These are phyloP conservation scores for Apiotrichum gracile DNA, from an alignment of 1,284 basidiomycete species.

Conservation along the genomic window DNA sequence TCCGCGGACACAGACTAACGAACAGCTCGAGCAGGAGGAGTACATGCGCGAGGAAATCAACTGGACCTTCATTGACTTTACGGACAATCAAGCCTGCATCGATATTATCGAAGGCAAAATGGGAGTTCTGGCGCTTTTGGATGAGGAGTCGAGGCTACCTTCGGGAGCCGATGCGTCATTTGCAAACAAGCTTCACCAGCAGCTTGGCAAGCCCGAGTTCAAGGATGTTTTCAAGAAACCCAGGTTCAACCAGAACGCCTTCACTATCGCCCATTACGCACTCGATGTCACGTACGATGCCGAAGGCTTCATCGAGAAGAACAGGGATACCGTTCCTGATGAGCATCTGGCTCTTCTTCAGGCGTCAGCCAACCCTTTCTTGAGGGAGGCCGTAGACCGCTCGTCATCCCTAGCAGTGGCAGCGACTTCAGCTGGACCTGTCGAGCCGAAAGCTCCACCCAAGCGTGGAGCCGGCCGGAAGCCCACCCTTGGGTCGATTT, in stretches of 20 bases:
- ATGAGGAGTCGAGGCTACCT: slow-evolving; percentile 96
- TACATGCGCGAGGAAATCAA: too few species aligned
- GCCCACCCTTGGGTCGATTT: slow-evolving; percentile 96
- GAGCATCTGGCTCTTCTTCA: slow-evolving; percentile 88
- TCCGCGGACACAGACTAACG: not conserved
- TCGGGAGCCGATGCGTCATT: slow-evolving; percentile 90
- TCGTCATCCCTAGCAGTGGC: slow-evolving; percentile 61
- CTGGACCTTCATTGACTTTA: slow-evolving; percentile 99
- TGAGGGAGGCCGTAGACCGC: slow-evolving; percentile 88
- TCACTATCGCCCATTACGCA: slow-evolving; percentile 98
- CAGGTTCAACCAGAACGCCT: slow-evolving; percentile 91
- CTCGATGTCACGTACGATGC: slow-evolving; percentile 97
- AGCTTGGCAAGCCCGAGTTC: slow-evolving; percentile 78
- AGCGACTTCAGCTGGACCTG: slow-evolving; percentile 16
- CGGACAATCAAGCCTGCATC: slow-evolving; percentile 97
- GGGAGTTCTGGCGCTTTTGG: slow-evolving; percentile 87
- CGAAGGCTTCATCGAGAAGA: slow-evolving; percentile 98
- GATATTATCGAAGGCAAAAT: slow-evolving; percentile 97
- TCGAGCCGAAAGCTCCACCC: slow-evolving; percentile 22
- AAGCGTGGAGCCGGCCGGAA: slow-evolving; percentile 63
- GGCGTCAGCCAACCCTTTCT: slow-evolving; percentile 80
- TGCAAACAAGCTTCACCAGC: slow-evolving; percentile 85
- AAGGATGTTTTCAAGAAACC: slow-evolving; percentile 95
- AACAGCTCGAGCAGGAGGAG: slow-evolving; percentile 90
- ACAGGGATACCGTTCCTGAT: slow-evolving; percentile 96